Base-by-base conservation (phyloP, 805 yeast species). In the Clavispora fructus region DNA sequence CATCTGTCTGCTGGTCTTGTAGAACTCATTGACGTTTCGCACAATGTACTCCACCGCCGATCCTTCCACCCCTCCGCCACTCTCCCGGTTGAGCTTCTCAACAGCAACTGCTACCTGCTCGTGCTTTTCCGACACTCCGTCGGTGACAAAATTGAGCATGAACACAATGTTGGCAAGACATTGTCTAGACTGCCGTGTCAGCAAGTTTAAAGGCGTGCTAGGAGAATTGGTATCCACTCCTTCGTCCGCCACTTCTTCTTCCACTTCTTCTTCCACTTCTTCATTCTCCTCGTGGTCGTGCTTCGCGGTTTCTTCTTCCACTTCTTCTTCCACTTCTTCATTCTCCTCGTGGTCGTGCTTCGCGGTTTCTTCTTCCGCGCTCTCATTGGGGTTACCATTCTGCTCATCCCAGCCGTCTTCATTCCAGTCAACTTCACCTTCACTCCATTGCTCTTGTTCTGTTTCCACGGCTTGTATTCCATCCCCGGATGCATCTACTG, bases 11-110 rank as follows among this genome's bases (percentile, higher is more conserved):
- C 55, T 61, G 6, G 68, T 51, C 40, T 55, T 55, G 56, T 66
- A 69, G 48, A 53, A 65, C 11, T 67, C 68, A 37, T 43, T 42
- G 11, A 60, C 56, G 8, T 57, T 57, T 11, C 58, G 60, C 10
- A 50, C 9, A 9, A 65, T 52, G 19, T 47, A 51, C 17, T 55
- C 55, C 46, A 49, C 30, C 12, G 51, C 41, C 9, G 59, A 42
- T 14, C 46, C 48, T 14, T 56, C 63, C 8, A 49, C 17, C 38
- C 13, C 31, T 13, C 14, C 39, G 4, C 23, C 39, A 32, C 55
- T 35, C 27, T 45, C n/a, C 7, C 26, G 35, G 19, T 43, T 43
- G 27, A 52, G 37, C 9, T 19, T 31, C 11, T 17, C 28, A 6
- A 37, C 27, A 11, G 35, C 35, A 2, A 27, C 30, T 5, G 14